A percentile compares a stretch with the other conserved stretches of the same genome.
Conservation (phyloP, 768 basidiomycete genomes). For the Sistotremastrum suecicum region DNA sequence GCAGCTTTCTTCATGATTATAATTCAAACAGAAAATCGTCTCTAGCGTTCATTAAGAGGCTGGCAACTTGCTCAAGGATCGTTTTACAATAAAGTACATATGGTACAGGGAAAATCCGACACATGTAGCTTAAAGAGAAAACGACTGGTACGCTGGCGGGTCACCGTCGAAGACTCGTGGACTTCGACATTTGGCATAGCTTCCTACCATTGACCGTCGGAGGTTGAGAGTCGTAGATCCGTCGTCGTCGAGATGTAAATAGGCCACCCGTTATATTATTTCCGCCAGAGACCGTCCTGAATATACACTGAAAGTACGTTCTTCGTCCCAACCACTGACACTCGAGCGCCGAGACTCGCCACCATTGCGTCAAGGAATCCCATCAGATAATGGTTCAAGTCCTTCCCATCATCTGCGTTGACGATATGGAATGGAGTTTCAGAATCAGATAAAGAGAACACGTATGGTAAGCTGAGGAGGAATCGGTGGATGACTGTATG, state of each 20-base stretch:
- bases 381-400: conserved; percentile 31
- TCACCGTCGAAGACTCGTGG: too few relatives aligned
- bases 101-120: too few relatives aligned
- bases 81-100: too few relatives aligned
- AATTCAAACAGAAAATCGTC: too few relatives aligned
- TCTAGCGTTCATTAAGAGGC: too few relatives aligned
- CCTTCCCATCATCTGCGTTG: conserved; percentile 30
- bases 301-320: conserved; percentile 67
- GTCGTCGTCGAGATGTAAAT: conserved; percentile 33
- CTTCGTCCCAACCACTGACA: conserved; percentile 44
- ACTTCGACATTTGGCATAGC: not conserved
- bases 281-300: conserved; percentile 51
- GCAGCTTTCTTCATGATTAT: too few relatives aligned
- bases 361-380: conserved; percentile 66
- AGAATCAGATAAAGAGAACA: conserved; percentile 45
- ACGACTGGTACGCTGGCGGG: too few relatives aligned
- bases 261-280: conserved; percentile 30
- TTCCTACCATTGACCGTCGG: not conserved
- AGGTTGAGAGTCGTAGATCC: not conserved
- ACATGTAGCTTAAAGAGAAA: too few relatives aligned
- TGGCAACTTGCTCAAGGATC: too few relatives aligned
- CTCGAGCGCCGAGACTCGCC: conserved; percentile 36
- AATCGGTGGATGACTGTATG: conserved; percentile 34
- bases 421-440: not conserved
- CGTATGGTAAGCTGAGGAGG: conserved; percentile 45